Conservation (phyloP, 768 basidiomycete species). For the Russula compacta region DNA sequence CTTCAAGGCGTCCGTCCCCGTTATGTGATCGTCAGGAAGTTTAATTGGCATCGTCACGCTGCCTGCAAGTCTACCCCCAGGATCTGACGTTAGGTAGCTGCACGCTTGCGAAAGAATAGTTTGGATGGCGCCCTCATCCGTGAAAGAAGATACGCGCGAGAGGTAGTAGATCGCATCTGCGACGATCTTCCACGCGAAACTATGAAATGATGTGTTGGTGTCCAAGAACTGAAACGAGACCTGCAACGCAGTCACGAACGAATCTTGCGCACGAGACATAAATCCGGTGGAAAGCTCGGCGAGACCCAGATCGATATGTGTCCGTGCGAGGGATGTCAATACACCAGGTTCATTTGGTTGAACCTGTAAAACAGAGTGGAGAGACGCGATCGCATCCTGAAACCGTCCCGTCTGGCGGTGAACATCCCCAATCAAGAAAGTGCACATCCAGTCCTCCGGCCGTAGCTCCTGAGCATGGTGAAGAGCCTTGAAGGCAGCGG, state of each 20-base stretch:
- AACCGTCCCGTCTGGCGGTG: conserved; percentile 69
- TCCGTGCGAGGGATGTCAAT: conserved; percentile 58
- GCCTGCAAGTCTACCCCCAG: conserved; percentile 35
- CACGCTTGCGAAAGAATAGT: conserved; percentile 29
- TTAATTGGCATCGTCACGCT: conserved; percentile 30
- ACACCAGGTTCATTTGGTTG: conserved; percentile 66
- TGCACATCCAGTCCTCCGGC: conserved; percentile 74
- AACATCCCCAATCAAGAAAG: conserved; percentile 78
- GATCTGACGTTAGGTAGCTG: conserved; percentile 33
- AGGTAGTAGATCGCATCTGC: conserved; percentile 70
- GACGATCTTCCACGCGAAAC: conserved; percentile 73
- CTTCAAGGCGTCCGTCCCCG: conserved; percentile 35
- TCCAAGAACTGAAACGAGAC: conserved; percentile 43
- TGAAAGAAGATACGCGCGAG: conserved; percentile 42
- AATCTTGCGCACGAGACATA: conserved; percentile 59
- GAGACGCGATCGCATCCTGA: conserved; percentile 61
- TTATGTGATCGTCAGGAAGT: conserved; percentile 18
- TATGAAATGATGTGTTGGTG: conserved; percentile 52
- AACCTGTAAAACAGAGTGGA: conserved; percentile 44
- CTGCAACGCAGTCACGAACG: conserved; percentile 53
- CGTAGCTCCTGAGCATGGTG: conserved; percentile 62
- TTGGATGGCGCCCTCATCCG: conserved; percentile 35
- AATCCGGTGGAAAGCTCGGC: conserved; percentile 63
- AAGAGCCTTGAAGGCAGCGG: conserved; percentile 84
- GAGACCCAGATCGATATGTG: conserved; percentile 62